These are phyloP conservation scores for Linum usitatissimum DNA, from an alignment of 345 rosid genomes.

Conservation along the genomic window DNA sequence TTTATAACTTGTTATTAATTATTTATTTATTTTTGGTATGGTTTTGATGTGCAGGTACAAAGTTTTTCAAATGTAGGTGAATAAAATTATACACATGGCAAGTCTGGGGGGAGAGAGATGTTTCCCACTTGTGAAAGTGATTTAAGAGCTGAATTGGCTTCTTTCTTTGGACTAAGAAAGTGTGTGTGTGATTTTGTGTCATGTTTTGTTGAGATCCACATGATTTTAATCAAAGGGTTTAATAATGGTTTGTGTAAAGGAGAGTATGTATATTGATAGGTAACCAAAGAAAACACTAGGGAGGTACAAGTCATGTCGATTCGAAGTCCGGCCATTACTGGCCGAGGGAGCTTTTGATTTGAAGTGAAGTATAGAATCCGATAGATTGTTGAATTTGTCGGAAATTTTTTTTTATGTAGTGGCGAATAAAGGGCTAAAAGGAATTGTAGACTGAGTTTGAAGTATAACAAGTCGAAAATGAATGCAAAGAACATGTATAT, in stretches of 20 bases:
- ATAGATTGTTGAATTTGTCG: too few species aligned
- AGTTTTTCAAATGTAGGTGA: neutral
- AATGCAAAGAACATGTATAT: too few species aligned
- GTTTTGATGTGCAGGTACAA: too few species aligned
- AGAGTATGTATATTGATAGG: slow-evolving; percentile 19
- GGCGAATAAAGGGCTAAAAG: too few species aligned
- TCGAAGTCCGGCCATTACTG: too few species aligned
- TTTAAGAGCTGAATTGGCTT: slow-evolving; percentile 36
- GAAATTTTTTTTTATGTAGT: too few species aligned
- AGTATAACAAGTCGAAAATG: too few species aligned
- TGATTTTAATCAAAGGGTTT: too few species aligned
- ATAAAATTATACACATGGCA: neutral
- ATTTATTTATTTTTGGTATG: too few species aligned
- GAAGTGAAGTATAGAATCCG: too few species aligned
- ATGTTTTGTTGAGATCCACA: slow-evolving; percentile 4
- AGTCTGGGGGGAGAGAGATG: slow-evolving; percentile 8
- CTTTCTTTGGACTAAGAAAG: slow-evolving; percentile 21
- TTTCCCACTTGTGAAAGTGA: slow-evolving; percentile 45
- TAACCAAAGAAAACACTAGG: slow-evolving; percentile 22
- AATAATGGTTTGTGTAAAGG: slow-evolving; percentile 16
- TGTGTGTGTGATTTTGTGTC: neutral
- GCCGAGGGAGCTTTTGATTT: neutral
- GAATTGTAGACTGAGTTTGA: too few species aligned
- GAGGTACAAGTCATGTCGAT: too few species aligned
- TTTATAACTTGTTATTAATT: neutral